Evolutionary conservation across 345 rosid genomes (phyloP), one percentile per base, ranked within the genome.

Genomic region (Pseudoturritis turrita): DNA sequence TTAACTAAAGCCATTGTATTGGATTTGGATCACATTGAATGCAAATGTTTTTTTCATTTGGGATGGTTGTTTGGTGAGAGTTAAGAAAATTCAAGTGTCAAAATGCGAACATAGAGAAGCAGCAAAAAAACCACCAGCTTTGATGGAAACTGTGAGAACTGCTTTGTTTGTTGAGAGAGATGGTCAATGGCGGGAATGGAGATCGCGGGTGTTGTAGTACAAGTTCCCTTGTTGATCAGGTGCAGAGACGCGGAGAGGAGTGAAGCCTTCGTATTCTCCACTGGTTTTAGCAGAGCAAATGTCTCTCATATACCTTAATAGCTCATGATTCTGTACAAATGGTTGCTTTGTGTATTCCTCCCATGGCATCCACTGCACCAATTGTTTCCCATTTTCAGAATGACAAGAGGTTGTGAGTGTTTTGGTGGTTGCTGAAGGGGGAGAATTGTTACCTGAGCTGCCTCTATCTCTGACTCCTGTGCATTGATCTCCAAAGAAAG

Each of bases 391-490:
- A 65, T 31, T 73, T 66, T 29, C 49, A 78, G 49, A 68, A 23
- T n/a, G 60, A 51, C 21, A 35, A 33, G 26, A 47, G 66, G 53
- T 10, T 1, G 49, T 46, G 19, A 51, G 41, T 22, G 78, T 52
- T 37, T 40, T 14, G 29, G 25, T 50, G 33, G 63, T 41, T 8
- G 61, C 8, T 17, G 31, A 58, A 63, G 47, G 13, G 25, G 8
- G 0, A 5, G 15, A 19, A 10, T 3, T 2, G 29, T 41, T 83
- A 89, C 98, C 91, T 82, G 78, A 22, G 95, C 89, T 12, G 88
- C 95, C 49, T 80, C 90, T 45, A 95, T 81, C 84, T 95, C 97
- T 11, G 86, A 40, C 57, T 89, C 89, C 72, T 91, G 97, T 79
- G 67, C 79, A 80, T 72, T 78, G 68, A 91, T 80, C 36, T 88